Base-by-base conservation (phyloP, 345 rosid genomes). In the Boechera divaricarpa region DNA sequence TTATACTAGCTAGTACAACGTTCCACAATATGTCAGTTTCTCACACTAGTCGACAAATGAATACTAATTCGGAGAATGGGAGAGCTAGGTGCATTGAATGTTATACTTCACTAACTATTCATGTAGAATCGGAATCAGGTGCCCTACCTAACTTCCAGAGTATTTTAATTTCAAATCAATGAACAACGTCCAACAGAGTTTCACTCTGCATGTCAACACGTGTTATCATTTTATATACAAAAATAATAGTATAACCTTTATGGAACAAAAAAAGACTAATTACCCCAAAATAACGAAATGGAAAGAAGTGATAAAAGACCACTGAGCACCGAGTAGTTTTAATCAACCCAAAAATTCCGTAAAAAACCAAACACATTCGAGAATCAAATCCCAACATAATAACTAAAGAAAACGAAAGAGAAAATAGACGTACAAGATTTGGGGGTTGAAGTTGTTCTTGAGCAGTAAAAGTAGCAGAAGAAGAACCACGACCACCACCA, bases 401-500 rank as follows among this genome's bases (percentile, higher is more conserved):
- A 33, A 12, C 10, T 16, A 10, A 66, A 5, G 42, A 56, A 38
- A 1, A n/a, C 10, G 11, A 13, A 15, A 13, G 4, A 48, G 2
- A 49, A 28, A 29, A 66, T 18, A 39, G 44, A 59, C 82, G 47
- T 79, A 79, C 82, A 73, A 61, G 70, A 73, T 68, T 67, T 28
- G 70, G 70, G 11, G 78, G 82, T 79, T 79, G 70, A 45, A 73
- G 78, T 44, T 67, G 78, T 67, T 73, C 82, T 72, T 60, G 74
- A 73, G 78, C 70, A 73, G 70, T 57, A 79, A 61, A 66, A 79
- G 75, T 42, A 79, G 82, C 78, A 54, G 78, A 73, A 73, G 82
- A 73, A 79, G 69, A 69, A 78, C 77, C 77, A 64, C 79, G 81
- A 52, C 72, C 71, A 58, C 82, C 85, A 42, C 79, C 77, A 12